Conservation (phyloP, 805 yeast genomes). For the Candida boidinii region DNA sequence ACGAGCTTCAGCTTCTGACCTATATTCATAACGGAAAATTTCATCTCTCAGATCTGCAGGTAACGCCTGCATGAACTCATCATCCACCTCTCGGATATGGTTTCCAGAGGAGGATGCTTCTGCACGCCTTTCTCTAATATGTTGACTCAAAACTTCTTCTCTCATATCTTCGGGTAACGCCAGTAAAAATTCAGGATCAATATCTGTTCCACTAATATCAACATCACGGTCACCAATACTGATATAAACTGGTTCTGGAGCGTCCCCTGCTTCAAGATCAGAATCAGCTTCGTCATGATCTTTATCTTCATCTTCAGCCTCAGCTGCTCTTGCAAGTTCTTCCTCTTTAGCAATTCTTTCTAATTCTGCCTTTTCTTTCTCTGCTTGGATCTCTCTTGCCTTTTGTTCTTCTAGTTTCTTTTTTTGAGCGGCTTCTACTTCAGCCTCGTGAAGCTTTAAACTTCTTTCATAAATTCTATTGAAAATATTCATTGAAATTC, state of each 20-base stretch:
- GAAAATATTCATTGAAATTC: slow-evolving; percentile 34
- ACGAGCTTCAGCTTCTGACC: not conserved
- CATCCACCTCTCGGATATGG: slow-evolving; percentile 59
- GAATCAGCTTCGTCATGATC: slow-evolving; percentile 13
- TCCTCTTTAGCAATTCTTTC: slow-evolving; percentile 23
- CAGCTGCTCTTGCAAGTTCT: slow-evolving; percentile 11
- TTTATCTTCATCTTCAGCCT: slow-evolving; percentile 16
- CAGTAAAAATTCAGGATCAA: slow-evolving; percentile 83
- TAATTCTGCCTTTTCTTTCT: slow-evolving; percentile 21
- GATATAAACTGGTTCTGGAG: slow-evolving; percentile 52
- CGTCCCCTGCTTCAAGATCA: slow-evolving; percentile 6
- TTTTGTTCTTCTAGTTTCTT: slow-evolving; percentile 17
- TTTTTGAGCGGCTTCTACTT: too few relatives aligned
- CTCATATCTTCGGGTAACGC: slow-evolving; percentile 91
- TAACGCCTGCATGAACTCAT: slow-evolving; percentile 71
- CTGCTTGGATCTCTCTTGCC: slow-evolving; percentile 20
- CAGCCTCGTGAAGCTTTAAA: slow-evolving; percentile 24
- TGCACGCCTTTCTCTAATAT: slow-evolving; percentile 65
- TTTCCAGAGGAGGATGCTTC: slow-evolving; percentile 35
- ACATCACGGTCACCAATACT: slow-evolving; percentile 70
- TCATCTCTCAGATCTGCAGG: slow-evolving; percentile 38
- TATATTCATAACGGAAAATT: slow-evolving; percentile 22
- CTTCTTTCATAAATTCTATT: slow-evolving; percentile 43
- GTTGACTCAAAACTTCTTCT: slow-evolving; percentile 85
- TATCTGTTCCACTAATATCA: slow-evolving; percentile 82